Base-by-base conservation (phyloP, 83 land plant genomes). In the Isoetes engelmannii region DNA sequence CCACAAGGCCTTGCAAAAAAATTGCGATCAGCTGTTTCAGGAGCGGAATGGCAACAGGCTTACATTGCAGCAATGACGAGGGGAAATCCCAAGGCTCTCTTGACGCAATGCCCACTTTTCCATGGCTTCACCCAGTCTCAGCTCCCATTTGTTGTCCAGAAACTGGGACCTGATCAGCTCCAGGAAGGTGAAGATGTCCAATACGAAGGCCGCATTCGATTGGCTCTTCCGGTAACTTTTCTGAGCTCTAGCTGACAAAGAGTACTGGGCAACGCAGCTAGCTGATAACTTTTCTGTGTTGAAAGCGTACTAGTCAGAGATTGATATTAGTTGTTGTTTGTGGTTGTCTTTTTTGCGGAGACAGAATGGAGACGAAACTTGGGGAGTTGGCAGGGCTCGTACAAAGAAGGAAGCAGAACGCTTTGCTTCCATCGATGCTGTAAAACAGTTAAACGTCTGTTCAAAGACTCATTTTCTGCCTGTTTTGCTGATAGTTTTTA, bases 351-450 rank as follows among this genome's bases (percentile, higher is more conserved):
- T 28, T 28, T 28, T 2, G 37, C 37, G 37, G 37, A 2, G 37
- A 54, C 65, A 74, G 72, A 66, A 74, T 68, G 77, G 72, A 21
- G 69, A 50, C 19, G 77, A 74, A 60, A 58, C 72, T 13, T 74
- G 48, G 61, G 77, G 77, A 28, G 45, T 47, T 45, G 77, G 77
- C 48, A 49, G 54, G 5, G 77, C 77, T 19, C 55, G 66, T 4
- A 74, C 77, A 41, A 74, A 74, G 45, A 74, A 74, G 58, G 72
- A 68, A 61, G 72, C 77, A 43, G 77, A 74, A 61, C 50, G 72
- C 41, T 57, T 59, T 60, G 77, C 72, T 58, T 71, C 77, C 20
- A 63, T 74, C 48, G 77, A 74, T 68, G 77, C 77, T 19, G 61
- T 71, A 21, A 61, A 68, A 41, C 61, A 68, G 10, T 68, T 74